Base-by-base conservation (phyloP, 352 stramenopile species). In the Phytophthora fragariaefolia region DNA sequence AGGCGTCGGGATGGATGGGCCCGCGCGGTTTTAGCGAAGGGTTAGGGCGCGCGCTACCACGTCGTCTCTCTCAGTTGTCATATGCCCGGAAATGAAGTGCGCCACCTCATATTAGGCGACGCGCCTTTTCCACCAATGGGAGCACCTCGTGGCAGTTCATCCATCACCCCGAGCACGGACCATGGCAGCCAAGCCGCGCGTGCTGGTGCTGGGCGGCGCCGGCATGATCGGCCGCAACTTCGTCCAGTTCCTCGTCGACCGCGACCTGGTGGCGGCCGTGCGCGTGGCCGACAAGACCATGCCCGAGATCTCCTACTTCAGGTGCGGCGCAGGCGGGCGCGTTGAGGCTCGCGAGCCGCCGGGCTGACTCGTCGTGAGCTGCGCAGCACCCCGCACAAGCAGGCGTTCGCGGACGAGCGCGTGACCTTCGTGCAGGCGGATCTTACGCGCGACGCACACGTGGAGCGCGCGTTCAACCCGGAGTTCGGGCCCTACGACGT, bases 151-250 rank as follows among this genome's bases (percentile, higher is more conserved):
- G 2, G 6, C 15, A 26, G n/a, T 47, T 26, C 40, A 26, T 46
- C 15, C 18, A 2, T 13, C 18, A 20, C 15, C 8, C 9, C 18
- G 22, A 17, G 36, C 46, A 28, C 17, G 22, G 18, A 60, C 15
- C 15, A 76, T 73, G 59, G 51, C 54, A 27, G 56, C 70, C 20
- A 92, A 90, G 73, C 83, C 89, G 22, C 79, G 84, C 51, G 85
- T 96, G 63, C 68, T 96, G 63, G 85, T 96, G 69, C 84, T 96
- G 22, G 89, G 89, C 45, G 89, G 89, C 66, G 77, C 80, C 61
- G 89, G 89, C 54, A 93, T 95, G 84, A 91, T 96, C 53, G 89
- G 89, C 62, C 84, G 89, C 66, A 96, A 95, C 80, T 93, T 96
- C 47, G 84, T 95, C 50, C 79, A 94, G 71, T 89, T 82, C 67